A percentile compares a stretch with the other conserved stretches of the same genome.
Conservation (phyloP, 2,329 filamentous ascomycete species). For the Tolypocladium paradoxum region DNA sequence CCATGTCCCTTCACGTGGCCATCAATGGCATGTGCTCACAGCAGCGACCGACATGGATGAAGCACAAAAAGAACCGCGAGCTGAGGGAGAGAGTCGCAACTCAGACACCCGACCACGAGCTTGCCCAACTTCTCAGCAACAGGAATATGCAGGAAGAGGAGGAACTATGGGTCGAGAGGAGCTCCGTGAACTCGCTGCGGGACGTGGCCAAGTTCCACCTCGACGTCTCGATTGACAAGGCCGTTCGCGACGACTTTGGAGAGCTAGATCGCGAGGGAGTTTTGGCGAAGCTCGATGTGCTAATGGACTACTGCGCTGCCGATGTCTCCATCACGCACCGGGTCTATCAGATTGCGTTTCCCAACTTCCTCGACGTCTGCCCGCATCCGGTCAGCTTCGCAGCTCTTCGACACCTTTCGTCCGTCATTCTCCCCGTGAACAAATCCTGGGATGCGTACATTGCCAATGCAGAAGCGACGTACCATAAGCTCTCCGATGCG, state of each 20-base stretch:
- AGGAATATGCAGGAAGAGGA: slow-evolving; percentile 73
- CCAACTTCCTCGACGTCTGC: slow-evolving; percentile 78
- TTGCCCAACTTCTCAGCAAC: slow-evolving; percentile 60
- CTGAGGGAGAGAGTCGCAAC: slow-evolving; percentile 67
- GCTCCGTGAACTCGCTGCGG: slow-evolving; percentile 86
- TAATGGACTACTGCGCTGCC: slow-evolving; percentile 88
- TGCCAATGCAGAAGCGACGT: slow-evolving; percentile 72
- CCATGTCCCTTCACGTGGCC: slow-evolving; percentile 95
- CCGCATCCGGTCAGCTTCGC: slow-evolving; percentile 97
- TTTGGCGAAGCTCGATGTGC: slow-evolving; percentile 60
- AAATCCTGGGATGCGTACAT: slow-evolving; percentile 82
- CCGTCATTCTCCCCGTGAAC: slow-evolving; percentile 85
- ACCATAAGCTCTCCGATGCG: slow-evolving; percentile 63
- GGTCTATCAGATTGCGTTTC: slow-evolving; percentile 90
- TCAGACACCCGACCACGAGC: slow-evolving; percentile 58
- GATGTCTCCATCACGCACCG: slow-evolving; percentile 89
- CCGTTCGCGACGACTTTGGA: slow-evolving; percentile 75
- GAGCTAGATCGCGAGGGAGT: slow-evolving; percentile 66
- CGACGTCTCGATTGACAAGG: slow-evolving; percentile 83
- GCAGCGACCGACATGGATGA: slow-evolving; percentile 95
- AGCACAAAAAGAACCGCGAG: slow-evolving; percentile 83
- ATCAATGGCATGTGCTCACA: slow-evolving; percentile 98
- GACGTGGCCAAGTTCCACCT: slow-evolving; percentile 97
- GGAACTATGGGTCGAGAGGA: slow-evolving; percentile 89
- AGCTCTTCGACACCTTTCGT: slow-evolving; percentile 82